Percentiles rank a stretch among this genome's conserved stretches.
Evolutionary conservation across 2,329 filamentous ascomycete species (phyloP).

Genomic region (Cladophialophora chaetospira): DNA sequence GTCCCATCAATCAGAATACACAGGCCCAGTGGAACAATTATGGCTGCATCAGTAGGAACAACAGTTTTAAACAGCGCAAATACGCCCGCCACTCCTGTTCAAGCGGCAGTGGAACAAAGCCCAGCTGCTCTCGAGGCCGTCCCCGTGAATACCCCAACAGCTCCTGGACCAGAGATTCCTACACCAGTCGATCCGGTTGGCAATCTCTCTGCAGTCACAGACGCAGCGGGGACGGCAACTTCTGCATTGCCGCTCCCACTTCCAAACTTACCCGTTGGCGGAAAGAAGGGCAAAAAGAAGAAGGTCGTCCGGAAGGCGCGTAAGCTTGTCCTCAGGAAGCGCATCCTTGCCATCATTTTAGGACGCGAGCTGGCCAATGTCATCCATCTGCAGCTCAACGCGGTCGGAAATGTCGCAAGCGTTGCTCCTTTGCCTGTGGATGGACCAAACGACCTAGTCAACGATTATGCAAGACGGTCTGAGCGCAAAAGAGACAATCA

Average conservation of each 20-base stretch:
- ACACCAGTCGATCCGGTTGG: neutral
- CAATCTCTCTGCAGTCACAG: conserved; percentile 1
- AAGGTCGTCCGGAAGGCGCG: conserved; percentile 19
- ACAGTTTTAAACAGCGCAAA: conserved; percentile 1
- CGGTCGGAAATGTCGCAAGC: neutral
- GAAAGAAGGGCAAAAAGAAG: conserved; percentile 12
- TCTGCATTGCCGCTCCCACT: neutral
- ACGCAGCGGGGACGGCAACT: neutral
- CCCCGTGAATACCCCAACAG: neutral
- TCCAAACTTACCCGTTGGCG: neutral
- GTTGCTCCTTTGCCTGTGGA: conserved; percentile 10
- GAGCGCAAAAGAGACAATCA: conserved; percentile 11
- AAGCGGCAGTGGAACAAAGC: conserved; percentile 10
- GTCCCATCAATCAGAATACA: conserved; percentile 22
- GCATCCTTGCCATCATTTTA: conserved; percentile 22
- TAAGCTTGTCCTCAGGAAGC: conserved; percentile 22
- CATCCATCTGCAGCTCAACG: conserved; percentile 23
- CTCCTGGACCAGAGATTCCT: neutral
- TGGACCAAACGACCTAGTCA: conserved; percentile 15
- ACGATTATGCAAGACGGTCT: conserved; percentile 4
- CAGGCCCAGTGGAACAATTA: conserved; percentile 24
- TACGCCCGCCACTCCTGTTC: conserved; percentile 2
- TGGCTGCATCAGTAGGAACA: conserved; percentile 8
- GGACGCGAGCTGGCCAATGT: conserved; percentile 23
- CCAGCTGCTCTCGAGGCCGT: neutral